Base-by-base conservation (phyloP, 2,329 filamentous ascomycete species). In the Alternaria alternata region DNA sequence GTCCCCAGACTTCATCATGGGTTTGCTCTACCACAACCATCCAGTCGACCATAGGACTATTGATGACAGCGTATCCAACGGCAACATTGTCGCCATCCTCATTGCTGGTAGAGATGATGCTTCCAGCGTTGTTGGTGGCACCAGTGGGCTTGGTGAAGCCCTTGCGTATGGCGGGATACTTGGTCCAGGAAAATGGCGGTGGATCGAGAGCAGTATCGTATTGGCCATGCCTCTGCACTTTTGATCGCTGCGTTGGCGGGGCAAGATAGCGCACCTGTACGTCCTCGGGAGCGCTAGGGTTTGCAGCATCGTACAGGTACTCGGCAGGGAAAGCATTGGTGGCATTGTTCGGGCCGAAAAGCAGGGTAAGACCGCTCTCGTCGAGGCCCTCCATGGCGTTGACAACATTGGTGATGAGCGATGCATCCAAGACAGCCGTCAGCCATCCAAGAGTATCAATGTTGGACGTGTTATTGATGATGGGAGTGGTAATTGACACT, bases 1-100 rank as follows among this genome's bases (percentile, higher is more conserved):
- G 91, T 7, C 84, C 82, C 80, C 91, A 93, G 0, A 93, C 92
- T 78, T 97, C 93, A 22, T 76, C 76, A 63, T 88, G 87, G 3
- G 87, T 83, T 76, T 95, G 89, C 74, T 97, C 94, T 1, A 97
- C 86, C 3, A 96, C 70, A 4, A 97, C 81, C 5, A 91, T 88
- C 94, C 94, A 97, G 70, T 94, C 87, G 7, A 91, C 91, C 53
- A 96, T 79, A 0, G 80, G 75, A 5, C 85, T 92, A 54, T 86
- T 84, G 0, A 91, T 88, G 11, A 90, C 84, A 7, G 92, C 91
- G 70, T 89, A 94, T 22, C 93, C 94, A n/a, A 94, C 89, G 11
- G 92, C 90, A 1, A 97, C 92, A 4, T 79, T 75, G 9, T 85
- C 76, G 0, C 85, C 86, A 64, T 92, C 83, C 70, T 97, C 93